These are phyloP conservation scores for Cytidiella melzeri DNA, from an alignment of 768 basidiomycete species.

Conservation along the genomic window DNA sequence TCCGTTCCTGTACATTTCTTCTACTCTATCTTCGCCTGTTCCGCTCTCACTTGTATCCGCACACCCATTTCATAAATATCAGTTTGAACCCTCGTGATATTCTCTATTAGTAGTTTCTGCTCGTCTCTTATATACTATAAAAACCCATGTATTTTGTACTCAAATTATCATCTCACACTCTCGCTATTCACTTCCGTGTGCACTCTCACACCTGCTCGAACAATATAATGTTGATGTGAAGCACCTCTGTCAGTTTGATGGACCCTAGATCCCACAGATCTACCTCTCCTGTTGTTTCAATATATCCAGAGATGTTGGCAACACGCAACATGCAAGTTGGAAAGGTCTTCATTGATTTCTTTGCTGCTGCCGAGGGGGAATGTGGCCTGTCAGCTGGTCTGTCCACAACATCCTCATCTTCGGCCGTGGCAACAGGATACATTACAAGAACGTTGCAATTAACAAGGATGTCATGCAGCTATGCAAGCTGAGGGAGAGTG, in stretches of 20 bases:
- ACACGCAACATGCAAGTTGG: constrained; percentile 8
- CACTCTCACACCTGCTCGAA: too few species aligned
- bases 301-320: constrained; percentile 10
- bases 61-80: too few species aligned
- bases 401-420: constrained; percentile 40
- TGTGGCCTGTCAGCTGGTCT: constrained; percentile 36
- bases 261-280: constrained; percentile 2
- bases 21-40: too few species aligned
- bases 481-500: constrained; percentile 40
- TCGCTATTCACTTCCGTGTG: too few species aligned
- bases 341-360: constrained; percentile 14
- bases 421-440: constrained; percentile 48
- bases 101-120: too few species aligned
- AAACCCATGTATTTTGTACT: too few species aligned
- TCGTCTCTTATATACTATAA: too few species aligned
- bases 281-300: constrained; percentile 8
- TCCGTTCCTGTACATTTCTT: too few species aligned
- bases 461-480: constrained; percentile 41
- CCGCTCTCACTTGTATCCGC: too few species aligned
- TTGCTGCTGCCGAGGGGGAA: constrained; percentile 9
- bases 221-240: constrained; percentile 5
- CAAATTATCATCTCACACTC: too few species aligned
- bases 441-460: constrained; percentile 39
- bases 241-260: background rate
- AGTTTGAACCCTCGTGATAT: too few species aligned